Evolutionary conservation across 768 basidiomycete genomes (phyloP), one percentile per base, ranked within the genome.

Genomic region (Leccinellum luteum): DNA sequence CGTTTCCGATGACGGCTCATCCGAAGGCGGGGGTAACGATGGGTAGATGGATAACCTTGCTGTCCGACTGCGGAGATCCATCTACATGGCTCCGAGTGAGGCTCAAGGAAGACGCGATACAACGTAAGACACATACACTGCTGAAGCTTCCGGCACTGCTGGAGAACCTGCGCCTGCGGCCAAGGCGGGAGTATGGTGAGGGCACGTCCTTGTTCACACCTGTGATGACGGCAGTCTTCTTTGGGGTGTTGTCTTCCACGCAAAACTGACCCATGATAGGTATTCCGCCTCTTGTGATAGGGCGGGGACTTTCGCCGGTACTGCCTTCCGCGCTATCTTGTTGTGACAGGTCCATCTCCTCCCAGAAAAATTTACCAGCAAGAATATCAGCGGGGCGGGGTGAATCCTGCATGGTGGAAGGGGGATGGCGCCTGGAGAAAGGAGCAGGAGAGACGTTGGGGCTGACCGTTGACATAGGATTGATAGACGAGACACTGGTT

Each of bases 401-500:
- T 23, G 79, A 76, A 62, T 77, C 68, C 49, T 69, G 56, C 58
- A 64, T n/a, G 55, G 67, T 63, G 58, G 68, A 54, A 31, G 63
- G 28, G 52, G 70, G 70, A 38, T 72, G 66, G 53, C 59, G 68
- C 56, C 72, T 73, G 66, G 73, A 60, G 44, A 70, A 72, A 6
- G 60, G 75, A 15, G 73, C 66, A 34, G 83, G 82, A 55, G 79
- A 80, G 13, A 78, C 76, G 38, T 75, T 73, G 0, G 85, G 83
- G 58, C 83, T 85, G 66, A 91, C 79, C 8, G 87, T 90, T n/a
- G 86, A 89, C 66, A 86, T 73, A 51, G 89, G 90, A 58, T 91
- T 81, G 73, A 91, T 87, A 12, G 83, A 81, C 27, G 82, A 82
- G 43, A 87, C 79, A 17, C 71, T 70, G 19, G 78, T 79, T 8